Conservation (phyloP, 495 filamentous ascomycete genomes). For the Friedmanniomyces endolithicus region DNA sequence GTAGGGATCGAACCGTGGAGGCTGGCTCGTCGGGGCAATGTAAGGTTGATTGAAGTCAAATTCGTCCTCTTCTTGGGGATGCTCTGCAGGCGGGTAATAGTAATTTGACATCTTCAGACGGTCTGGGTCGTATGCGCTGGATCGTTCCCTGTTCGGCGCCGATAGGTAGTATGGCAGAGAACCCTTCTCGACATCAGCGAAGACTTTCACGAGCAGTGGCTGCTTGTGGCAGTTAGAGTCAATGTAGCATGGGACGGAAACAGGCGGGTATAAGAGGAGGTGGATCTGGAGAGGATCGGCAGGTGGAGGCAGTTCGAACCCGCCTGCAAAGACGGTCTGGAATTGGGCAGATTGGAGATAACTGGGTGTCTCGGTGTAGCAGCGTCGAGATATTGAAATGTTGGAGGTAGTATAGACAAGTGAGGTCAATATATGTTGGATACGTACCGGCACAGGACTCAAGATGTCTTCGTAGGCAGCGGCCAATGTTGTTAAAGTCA, state of each 20-base stretch:
- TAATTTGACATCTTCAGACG: conserved; percentile 4
- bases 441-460: neutral
- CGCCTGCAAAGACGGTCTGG: neutral
- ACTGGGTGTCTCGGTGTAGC: neutral
- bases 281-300: neutral
- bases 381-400: neutral
- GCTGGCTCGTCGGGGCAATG: neutral
- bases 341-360: neutral
- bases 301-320: neutral
- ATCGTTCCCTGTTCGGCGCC: neutral
- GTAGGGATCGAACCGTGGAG: neutral
- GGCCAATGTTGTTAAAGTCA: neutral
- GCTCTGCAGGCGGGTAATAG: conserved; percentile 1
- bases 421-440: neutral
- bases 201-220: neutral
- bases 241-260: neutral
- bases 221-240: neutral
- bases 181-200: neutral
- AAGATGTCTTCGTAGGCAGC: neutral
- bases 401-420: too few species aligned
- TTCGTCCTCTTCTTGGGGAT: conserved; percentile 3
- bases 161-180: neutral
- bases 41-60: neutral
- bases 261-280: neutral
- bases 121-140: neutral